Evolutionary conservation across 225 moss, liverwort and hornwort species (phyloP), one percentile per base, ranked within the genome.

Genomic region (Anthoceros angustus): DNA sequence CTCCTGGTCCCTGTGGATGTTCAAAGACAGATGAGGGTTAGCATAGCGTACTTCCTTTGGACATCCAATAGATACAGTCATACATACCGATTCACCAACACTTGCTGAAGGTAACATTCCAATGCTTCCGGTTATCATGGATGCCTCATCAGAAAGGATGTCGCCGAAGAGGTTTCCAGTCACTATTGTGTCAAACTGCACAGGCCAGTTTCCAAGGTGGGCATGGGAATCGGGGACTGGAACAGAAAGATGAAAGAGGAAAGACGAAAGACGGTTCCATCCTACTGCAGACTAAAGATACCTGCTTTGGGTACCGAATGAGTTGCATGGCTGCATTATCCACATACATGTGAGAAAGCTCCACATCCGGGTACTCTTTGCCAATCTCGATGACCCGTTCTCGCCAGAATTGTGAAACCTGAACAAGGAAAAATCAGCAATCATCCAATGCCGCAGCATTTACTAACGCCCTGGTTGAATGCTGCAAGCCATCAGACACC

Each of bases 301-400:
- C 94, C 90, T 95, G 95, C 77, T 82, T 91, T 41, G 95, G 95
- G 76, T 98, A 78, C 64, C 88, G 88, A 72, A 98, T 77, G n/a
- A 98, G 76, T 67, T 98, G 95, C 95, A 98, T 98, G 64, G 95
- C 95, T 62, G 95, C 88, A 80, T 98, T 98, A 73, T 98, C 95
- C 48, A 91, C 95, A 72, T 98, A 98, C 95, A 98, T 88, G 71
- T 98, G 91, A 62, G 86, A 83, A 69, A 98, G 77, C 74, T 98
- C 85, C 79, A 98, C 76, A 73, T 98, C 95, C 39, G 91, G 84
- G 75, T 91, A 98, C 71, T 86, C 76, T 43, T 77, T 43, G 10
- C 85, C 78, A 68, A 98, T 21, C 43, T 80, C 84, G 65, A 85
- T 98, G n/a, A 98, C 82, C 39, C 78, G 82, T 71, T 91, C 85